Evolutionary conservation across 2,329 filamentous ascomycete genomes (phyloP), one percentile per base, ranked within the genome.

Genomic region (Apiospora rasikravindrae): DNA sequence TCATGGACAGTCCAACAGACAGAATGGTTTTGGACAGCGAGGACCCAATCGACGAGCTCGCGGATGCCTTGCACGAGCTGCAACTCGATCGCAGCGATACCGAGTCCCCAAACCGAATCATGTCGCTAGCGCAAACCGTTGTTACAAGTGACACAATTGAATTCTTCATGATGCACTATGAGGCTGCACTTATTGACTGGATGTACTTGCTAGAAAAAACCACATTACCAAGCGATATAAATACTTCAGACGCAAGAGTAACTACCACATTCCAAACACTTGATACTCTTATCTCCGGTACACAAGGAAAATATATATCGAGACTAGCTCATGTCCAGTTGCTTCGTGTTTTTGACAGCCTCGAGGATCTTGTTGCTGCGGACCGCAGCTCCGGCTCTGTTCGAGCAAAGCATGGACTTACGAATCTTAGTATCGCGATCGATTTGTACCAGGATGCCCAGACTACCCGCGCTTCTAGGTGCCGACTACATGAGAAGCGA

Each of bases 101-200:
- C 47, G 47, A 51, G 47, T 51, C 47, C 47, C 47, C 47, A 11
- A 51, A 51, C 47, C n/a, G 47, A 51, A 51, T n/a, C n/a, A 51
- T 51, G n/a, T 51, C 47, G 47, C 47, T 51, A 51, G 47, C 47
- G n/a, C n/a, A 51, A 51, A 51, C 47, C n/a, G n/a, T 51, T n/a
- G 47, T 51, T n/a, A 51, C n/a, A 26, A 51, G n/a, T 51, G n/a
- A 51, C 26, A 51, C 47, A n/a, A 51, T 51, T 51, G n/a, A 51
- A 11, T 51, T 51, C n/a, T 51, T 51, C n/a, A 51, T n/a, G n/a
- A 51, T 51, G n/a, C n/a, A 51, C n/a, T 51, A 51, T 51, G n/a
- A 51, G 47, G 47, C 47, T 51, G n/a, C n/a, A 51, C n/a, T 51
- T 51, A 51, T 51, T 26, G 47, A 51, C n/a, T 51, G n/a, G n/a